phyloP scores from a whole-genome alignment of 2,329 filamentous ascomycete genomes.

The Aureobasidium sp. region DNA sequence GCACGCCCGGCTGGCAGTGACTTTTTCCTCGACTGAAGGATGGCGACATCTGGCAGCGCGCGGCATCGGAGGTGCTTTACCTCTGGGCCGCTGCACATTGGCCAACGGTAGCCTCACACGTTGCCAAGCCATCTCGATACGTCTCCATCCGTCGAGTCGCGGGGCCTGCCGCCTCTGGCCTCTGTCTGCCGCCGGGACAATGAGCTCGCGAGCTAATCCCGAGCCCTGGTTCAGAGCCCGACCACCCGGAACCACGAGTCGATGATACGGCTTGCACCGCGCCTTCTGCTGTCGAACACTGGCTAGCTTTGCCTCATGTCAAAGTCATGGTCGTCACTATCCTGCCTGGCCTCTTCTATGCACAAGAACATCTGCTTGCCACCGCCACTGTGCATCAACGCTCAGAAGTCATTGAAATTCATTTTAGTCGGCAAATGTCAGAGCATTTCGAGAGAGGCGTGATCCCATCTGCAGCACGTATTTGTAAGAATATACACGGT shows the following conservation, averaged over 20 bases:
- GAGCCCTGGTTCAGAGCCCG: neutral
- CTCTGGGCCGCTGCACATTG: neutral
- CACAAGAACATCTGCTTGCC: neutral
- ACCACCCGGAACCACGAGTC: neutral
- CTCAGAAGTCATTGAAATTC: neutral
- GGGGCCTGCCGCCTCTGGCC: neutral
- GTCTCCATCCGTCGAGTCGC: neutral
- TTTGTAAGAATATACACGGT: neutral
- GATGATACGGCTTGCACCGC: neutral
- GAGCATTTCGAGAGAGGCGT: too few species aligned
- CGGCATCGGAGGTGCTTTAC: neutral
- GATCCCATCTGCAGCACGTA: neutral
- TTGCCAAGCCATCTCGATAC: slow-evolving; percentile 10
- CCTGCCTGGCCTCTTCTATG: neutral
- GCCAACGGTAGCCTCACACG: neutral
- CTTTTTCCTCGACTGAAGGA: neutral
- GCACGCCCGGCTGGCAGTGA: neutral
- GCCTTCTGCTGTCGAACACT: neutral
- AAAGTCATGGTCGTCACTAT: slow-evolving; percentile 1
- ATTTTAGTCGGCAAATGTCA: neutral
- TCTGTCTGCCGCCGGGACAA: neutral
- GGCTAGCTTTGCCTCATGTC: neutral
- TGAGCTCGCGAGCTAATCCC: neutral
- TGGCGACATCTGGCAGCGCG: slow-evolving; percentile 1
- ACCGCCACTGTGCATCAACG: neutral